Evolutionary conservation across 768 basidiomycete genomes (phyloP).

Genomic region (Mycena venus): DNA sequence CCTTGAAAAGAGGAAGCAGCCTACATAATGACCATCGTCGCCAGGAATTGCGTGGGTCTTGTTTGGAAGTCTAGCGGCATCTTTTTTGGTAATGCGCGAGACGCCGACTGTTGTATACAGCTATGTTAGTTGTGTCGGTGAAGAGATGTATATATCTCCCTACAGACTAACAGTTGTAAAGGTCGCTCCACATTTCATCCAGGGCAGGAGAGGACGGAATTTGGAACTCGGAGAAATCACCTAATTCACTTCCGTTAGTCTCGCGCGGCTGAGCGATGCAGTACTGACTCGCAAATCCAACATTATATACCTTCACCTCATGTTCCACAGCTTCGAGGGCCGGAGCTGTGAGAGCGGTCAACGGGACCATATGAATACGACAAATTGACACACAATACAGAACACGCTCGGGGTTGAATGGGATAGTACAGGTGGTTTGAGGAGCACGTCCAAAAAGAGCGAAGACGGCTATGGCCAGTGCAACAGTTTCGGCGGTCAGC

Average conservation of each 20-base stretch:
- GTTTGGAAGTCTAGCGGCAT: constrained; percentile 30
- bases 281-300: constrained; percentile 6
- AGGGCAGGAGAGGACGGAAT: constrained; percentile 11
- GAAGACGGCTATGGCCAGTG: neutral
- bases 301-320: constrained; percentile 15
- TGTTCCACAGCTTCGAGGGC: constrained; percentile 20
- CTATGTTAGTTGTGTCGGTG: neutral
- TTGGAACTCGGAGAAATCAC: constrained; percentile 25
- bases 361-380: neutral
- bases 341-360: neutral
- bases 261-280: neutral
- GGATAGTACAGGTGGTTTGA: neutral
- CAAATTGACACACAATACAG: neutral
- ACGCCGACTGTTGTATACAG: neutral
- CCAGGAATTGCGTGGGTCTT: constrained; percentile 31
- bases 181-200: constrained; percentile 20
- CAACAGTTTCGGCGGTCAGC: constrained; percentile 17
- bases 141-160: neutral
- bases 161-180: constrained; percentile 25
- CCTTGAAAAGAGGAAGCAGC: neutral
- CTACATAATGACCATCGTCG: constrained; percentile 27
- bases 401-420: neutral
- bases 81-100: constrained; percentile 18
- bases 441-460: neutral
- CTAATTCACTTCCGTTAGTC: neutral